Base-by-base conservation (phyloP, 2,329 filamentous ascomycete genomes). In the Penicillium sumatraense region DNA sequence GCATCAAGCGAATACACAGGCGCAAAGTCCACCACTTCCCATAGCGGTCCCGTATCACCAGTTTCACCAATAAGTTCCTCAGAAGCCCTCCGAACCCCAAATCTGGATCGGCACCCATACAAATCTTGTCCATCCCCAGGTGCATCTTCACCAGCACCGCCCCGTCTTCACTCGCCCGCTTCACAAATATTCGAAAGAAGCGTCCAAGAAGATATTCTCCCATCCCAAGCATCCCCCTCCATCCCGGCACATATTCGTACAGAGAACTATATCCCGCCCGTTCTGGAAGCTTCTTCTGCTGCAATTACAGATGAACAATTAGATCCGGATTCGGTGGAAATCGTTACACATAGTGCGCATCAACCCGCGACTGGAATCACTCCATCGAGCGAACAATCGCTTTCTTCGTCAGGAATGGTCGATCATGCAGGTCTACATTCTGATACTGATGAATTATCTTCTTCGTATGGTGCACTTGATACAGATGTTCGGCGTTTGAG, bases 191-290 rank as follows among this genome's bases (percentile, higher is more conserved):
- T 98, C 71, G 93, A 98, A 79, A 89, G 93, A 68, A 91, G 93
- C 72, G 93, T 98, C 21, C 93, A 97, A 74, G 93, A 97, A 68
- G 85, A 85, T 67, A 80, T 84, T 26, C 68, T 83, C 3, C 75
- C 86, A n/a, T 78, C 83, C 36, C 89, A 91, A 57, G 86, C 83
- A 58, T 93, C 90, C 3, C 88, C 90, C 1, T 90, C 91, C n/a
- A 95, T 97, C 58, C 93, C 93, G 3, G 87, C 90, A 7, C 93
- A 98, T 70, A 96, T 98, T 66, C 87, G 93, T 66, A 96, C 91
- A 7, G 93, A 98, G 73, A 93, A 98, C 76, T 86, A 93, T 71
- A 97, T 98, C 63, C 93, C 93, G 7, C 85, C 93, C 0, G 93
- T 96, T 11, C 82, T 98, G 45, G 91, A 96, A 72, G 93, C 93